These are phyloP conservation scores for Rhodotorula taiwanensis DNA, from an alignment of 768 basidiomycete genomes.

Conservation along the genomic window DNA sequence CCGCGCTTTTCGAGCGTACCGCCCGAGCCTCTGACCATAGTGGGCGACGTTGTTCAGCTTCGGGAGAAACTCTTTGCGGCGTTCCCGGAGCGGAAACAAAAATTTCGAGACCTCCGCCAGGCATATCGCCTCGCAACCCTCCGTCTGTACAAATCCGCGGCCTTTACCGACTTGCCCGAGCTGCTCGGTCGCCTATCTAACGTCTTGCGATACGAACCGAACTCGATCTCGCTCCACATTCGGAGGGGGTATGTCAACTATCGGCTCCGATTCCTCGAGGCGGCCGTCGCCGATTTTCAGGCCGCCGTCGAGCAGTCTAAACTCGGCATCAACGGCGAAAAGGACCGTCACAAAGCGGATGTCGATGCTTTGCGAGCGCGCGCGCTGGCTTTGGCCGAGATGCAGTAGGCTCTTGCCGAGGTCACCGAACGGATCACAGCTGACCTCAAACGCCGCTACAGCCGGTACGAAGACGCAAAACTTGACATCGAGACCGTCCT, in stretches of 20 bases:
- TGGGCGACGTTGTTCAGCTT: slow-evolving; percentile 35
- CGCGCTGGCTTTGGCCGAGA: slow-evolving; percentile 23
- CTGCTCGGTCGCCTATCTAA: slow-evolving; percentile 28
- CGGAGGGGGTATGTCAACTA: slow-evolving; percentile 18
- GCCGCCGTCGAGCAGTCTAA: slow-evolving; percentile 12
- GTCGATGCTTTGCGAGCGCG: slow-evolving; percentile 31
- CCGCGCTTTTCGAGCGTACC: background rate
- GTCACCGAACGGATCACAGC: no score
- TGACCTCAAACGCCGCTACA: background rate
- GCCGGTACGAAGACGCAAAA: slow-evolving; percentile 5
- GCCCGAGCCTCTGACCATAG: slow-evolving; percentile 11
- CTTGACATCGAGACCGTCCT: slow-evolving; percentile 12
- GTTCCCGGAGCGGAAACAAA: slow-evolving; percentile 14
- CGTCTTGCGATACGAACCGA: slow-evolving; percentile 25
- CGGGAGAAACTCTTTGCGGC: slow-evolving; percentile 27
- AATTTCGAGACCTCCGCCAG: slow-evolving; percentile 7
- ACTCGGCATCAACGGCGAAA: background rate
- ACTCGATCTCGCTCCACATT: slow-evolving; percentile 20
- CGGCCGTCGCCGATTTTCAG: slow-evolving; percentile 16
- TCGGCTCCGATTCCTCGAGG: slow-evolving; percentile 13
- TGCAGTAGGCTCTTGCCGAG: slow-evolving; percentile 10
- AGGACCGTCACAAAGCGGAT: slow-evolving; percentile 5
- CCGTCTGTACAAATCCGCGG: slow-evolving; percentile 1
- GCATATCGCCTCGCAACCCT: slow-evolving; percentile 21
- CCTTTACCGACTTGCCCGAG: slow-evolving; percentile 1